phyloP scores from a whole-genome alignment of 164 flowering plant genomes.

The Magnolia changhungtana region DNA sequence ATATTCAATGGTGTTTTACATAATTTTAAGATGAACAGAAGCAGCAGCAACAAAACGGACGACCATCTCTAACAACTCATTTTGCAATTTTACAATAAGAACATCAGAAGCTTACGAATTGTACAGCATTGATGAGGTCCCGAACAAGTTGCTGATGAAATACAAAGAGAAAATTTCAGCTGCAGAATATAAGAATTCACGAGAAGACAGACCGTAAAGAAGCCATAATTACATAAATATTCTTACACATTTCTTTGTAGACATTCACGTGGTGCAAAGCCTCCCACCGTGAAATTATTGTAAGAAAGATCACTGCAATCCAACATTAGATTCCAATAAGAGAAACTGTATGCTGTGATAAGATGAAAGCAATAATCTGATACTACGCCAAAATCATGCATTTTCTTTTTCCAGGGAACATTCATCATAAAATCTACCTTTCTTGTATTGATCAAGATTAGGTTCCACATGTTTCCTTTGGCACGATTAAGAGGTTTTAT shows the following conservation, averaged over 20 bases:
- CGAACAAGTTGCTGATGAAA: slow-evolving; percentile 49
- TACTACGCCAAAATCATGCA: neutral
- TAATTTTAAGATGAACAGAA: neutral
- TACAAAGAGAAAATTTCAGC: no score
- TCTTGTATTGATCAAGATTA: no score
- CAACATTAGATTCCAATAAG: slow-evolving; percentile 2
- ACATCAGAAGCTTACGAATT: slow-evolving; percentile 41
- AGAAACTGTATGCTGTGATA: neutral
- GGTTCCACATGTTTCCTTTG: no score
- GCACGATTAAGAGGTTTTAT: no score
- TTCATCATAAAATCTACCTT: neutral
- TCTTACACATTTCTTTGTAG: slow-evolving; percentile 26
- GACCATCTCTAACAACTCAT: neutral
- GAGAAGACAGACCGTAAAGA: neutral
- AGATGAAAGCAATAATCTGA: neutral
- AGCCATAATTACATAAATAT: neutral
- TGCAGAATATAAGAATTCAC: neutral
- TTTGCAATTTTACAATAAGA: neutral
- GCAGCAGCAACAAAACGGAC: neutral
- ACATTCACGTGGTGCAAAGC: slow-evolving; percentile 36
- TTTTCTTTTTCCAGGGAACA: neutral
- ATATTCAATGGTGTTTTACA: neutral
- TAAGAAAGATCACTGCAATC: slow-evolving; percentile 74
- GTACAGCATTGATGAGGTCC: slow-evolving; percentile 39
- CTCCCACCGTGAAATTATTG: slow-evolving; percentile 62